phyloP scores from a whole-genome alignment of 106 monocot species.

The Iris macrosiphon region DNA sequence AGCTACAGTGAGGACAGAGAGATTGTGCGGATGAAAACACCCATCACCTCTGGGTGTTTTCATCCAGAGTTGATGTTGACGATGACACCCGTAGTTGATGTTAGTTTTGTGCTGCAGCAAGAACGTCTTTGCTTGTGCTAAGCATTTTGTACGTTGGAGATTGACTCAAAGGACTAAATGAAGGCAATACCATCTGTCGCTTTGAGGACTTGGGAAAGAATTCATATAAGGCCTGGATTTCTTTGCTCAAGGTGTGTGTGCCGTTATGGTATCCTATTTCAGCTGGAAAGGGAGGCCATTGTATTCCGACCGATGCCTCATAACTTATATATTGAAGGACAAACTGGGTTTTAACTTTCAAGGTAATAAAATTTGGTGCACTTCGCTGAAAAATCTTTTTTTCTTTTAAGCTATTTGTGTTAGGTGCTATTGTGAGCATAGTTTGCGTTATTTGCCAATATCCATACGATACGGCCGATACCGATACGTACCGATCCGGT shows the following conservation, averaged over 20 bases:
- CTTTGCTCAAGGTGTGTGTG: slow-evolving; percentile 61
- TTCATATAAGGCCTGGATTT: slow-evolving; percentile 75
- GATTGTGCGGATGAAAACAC: slow-evolving; percentile 47
- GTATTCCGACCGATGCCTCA: slow-evolving; percentile 47
- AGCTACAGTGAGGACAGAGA: slow-evolving; percentile 80
- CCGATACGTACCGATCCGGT: no score
- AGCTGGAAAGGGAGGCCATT: slow-evolving; percentile 68
- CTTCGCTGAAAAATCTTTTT: no score
- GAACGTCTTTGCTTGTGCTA: slow-evolving; percentile 82
- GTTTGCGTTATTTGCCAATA: no score
- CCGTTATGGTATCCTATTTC: slow-evolving; percentile 75
- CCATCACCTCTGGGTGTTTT: slow-evolving; percentile 51
- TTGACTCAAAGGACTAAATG: slow-evolving; percentile 58
- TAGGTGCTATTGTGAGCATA: no score
- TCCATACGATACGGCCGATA: no score
- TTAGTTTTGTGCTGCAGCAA: slow-evolving; percentile 44
- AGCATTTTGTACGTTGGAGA: slow-evolving; percentile 96
- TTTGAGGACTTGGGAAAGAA: slow-evolving; percentile 58
- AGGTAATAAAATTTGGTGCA: slow-evolving; percentile 34
- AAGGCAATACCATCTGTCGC: slow-evolving; percentile 67
- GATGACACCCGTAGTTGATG: no score
- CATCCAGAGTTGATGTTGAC: no score
- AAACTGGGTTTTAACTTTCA: slow-evolving; percentile 76
- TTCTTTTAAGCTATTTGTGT: no score
- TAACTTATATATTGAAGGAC: slow-evolving; percentile 63